Evolutionary conservation across 139 green algal species (phyloP).

Genomic region (Chlamydomonas sp.): DNA sequence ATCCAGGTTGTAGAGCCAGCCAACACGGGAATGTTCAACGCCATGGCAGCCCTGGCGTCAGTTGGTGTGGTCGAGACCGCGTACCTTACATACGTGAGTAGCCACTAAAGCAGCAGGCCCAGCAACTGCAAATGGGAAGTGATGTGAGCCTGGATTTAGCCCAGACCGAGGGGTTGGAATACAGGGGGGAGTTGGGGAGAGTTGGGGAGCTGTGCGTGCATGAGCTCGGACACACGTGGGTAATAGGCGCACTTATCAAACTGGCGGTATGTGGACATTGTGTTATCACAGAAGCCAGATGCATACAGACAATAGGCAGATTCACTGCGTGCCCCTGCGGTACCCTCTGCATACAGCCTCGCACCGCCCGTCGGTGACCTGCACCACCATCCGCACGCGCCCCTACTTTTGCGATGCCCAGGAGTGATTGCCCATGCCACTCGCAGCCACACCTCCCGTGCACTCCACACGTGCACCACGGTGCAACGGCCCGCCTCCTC

Average conservation of each 20-base stretch:
- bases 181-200: too few relatives aligned
- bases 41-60: conserved; percentile 54
- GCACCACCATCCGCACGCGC: background rate
- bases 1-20: background rate
- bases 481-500: background rate
- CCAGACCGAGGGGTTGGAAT: background rate
- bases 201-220: too few relatives aligned
- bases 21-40: background rate
- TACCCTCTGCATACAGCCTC: background rate
- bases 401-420: background rate
- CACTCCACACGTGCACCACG: background rate
- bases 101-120: too few relatives aligned
- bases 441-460: background rate
- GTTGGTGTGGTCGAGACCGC: conserved; percentile 77
- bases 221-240: too few relatives aligned
- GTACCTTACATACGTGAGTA: conserved; percentile 78
- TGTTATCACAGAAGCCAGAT: too few relatives aligned
- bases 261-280: too few relatives aligned
- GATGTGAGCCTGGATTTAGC: background rate
- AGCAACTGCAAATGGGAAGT: background rate
- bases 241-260: too few relatives aligned
- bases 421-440: too few relatives aligned
- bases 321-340: too few relatives aligned
- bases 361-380: background rate
- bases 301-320: too few relatives aligned